Base-by-base conservation (phyloP, 31 red algal genomes). In the Odonthalia washingtoniensis region DNA sequence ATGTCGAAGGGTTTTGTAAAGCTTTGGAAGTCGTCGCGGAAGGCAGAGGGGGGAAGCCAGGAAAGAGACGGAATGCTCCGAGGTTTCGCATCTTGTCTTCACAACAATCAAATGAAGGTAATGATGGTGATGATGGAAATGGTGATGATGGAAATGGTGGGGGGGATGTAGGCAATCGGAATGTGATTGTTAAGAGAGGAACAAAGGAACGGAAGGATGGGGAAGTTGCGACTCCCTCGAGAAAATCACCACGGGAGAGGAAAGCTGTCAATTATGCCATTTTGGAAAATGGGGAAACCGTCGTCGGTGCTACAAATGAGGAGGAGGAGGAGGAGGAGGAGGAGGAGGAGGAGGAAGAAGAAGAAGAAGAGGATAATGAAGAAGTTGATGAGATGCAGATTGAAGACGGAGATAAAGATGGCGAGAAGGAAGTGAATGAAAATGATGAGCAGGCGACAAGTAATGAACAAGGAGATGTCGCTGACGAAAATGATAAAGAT, bases 231-330 rank as follows among this genome's bases (percentile, higher is more conserved):
- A 57, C 49, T 9, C 12, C 21, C 9, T 57, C 65, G 1, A 38
- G 78, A 42, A 81, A 81, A 30, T 81, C 78, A 18, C 44, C 61
- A 26, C 35, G 78, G 18, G 53, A 21, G 36, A 1, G 60, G 21
- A 66, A 38, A 35, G 65, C 18, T 18, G 78, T 81, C 40, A 61
- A 81, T 81, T 81, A 86, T 75, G 68, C 68, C 21, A n/a, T 39
- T 18, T 40, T 86, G 67, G 83, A 65, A 40, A 57, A 33, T 30
- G 70, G 37, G 31, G 40, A 36, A 18, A 46, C 40, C 63, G 31
- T 9, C 24, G 72, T 36, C 0, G 72, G 41, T 36, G 41, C 26
- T 26, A 75, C 36, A 75, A 32, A 17, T 36, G 36, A 75, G 32
- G 27, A 3, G 30, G 49, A 57, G 21, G 21, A 9, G 12, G 49